Evolutionary conservation across 345 rosid species (phyloP).

Genomic region (Lepidium didymum): DNA sequence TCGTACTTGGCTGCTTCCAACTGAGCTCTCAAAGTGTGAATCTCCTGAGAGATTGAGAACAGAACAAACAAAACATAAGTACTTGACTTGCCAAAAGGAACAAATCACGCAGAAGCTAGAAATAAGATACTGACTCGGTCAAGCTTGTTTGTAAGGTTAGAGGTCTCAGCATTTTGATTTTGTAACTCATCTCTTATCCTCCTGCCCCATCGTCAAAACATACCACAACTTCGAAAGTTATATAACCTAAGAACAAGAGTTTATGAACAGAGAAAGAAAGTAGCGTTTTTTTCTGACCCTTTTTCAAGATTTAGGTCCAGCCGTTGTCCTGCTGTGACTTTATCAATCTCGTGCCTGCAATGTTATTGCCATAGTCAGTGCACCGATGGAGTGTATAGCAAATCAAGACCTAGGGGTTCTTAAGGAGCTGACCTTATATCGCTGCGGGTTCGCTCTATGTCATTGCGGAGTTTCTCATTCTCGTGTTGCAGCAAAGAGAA

Average conservation of each 20-base stretch:
- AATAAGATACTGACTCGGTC: conserved; percentile 51
- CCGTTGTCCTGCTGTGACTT: conserved; percentile 82
- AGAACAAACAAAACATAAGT: neutral
- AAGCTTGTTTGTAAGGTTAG: conserved; percentile 77
- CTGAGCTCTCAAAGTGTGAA: conserved; percentile 75
- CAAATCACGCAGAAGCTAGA: neutral
- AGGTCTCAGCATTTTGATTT: conserved; percentile 62
- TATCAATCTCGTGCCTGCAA: conserved; percentile 82
- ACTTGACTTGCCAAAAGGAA: neutral
- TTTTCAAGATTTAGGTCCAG: conserved; percentile 91
- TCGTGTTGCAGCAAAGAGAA: conserved; percentile 75
- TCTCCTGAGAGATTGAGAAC: conserved; percentile 47
- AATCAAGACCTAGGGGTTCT: neutral
- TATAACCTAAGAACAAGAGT: neutral
- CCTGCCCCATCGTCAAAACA: conserved; percentile 32
- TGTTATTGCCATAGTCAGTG: neutral
- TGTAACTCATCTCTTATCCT: conserved; percentile 76
- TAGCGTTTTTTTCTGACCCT: conserved; percentile 41
- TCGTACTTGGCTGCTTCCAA: conserved; percentile 85
- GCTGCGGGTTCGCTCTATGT: conserved; percentile 68
- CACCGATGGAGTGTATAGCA: neutral
- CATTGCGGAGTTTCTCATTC: conserved; percentile 66
- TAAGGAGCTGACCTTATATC: conserved; percentile 57
- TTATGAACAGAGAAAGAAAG: neutral
- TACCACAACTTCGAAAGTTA: neutral